Evolutionary conservation across 2,329 filamentous ascomycete genomes (phyloP), one percentile per base, ranked within the genome.

Genomic region (Alternaria triticimaculans): DNA sequence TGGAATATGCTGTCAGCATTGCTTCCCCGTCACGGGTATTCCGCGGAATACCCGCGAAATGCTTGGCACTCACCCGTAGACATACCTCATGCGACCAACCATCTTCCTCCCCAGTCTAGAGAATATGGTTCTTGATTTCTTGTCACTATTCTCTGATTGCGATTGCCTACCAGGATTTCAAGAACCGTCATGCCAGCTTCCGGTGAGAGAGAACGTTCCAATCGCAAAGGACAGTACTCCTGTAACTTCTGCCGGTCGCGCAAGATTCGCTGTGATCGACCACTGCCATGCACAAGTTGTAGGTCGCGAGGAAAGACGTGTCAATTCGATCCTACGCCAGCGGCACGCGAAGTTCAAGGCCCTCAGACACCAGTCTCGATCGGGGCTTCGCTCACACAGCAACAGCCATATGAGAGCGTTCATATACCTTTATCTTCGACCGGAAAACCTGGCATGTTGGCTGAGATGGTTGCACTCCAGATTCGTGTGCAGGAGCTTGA

Each of bases 231-330:
- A 64, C 71, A 50, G 30, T 71, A n/a, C 25, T 74, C 72, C 8
- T 77, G 74, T 59, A 49, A 64, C 28, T 72, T 75, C 44, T 77
- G 73, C 58, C 45, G 73, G 18, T 43, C 61, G 2, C 71, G 74
- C 14, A 77, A 77, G 50, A 71, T 77, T 11, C 67, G 74, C 11
- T 77, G 75, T 49, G 68, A 63, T 51, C 55, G 74, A 58, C 62
- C 69, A 3, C 51, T 71, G 1, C 75, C 74, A 15, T 77, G 74
- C 61, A 70, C 72, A 12, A 77, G 72, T 51, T 77, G 72, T 20
- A 57, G 59, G 15, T 65, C 74, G 2, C 68, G 73, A 12, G 68
- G 68, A 11, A 64, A 70, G 18, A 37, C 21, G 4, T 74, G 71
- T 55, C 58, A 68, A 10, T 60, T 69, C 7, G 64, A 72, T 30